Evolutionary conservation across 2,329 filamentous ascomycete genomes (phyloP), one percentile per base, ranked within the genome.

Genomic region (Fusarium penzigii): DNA sequence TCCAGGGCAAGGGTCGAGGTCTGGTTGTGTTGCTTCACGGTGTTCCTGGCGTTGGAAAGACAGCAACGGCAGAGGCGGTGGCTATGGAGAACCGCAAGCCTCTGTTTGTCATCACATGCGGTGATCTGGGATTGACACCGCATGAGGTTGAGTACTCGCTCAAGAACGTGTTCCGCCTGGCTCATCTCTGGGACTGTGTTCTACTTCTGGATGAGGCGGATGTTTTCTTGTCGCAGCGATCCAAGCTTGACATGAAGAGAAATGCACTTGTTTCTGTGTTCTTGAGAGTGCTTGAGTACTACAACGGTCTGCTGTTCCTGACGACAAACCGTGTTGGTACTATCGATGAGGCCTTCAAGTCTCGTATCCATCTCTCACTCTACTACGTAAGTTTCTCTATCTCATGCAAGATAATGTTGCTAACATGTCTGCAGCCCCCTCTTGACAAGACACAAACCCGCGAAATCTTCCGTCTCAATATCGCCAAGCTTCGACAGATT

Each of bases 321-420:
- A 82, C 78, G 0, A 81, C 78, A 9, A 82, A 81, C 65, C 71
- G 77, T 3, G 72, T 78, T 6, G 75, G 76, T 14, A 67, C 68
- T 2, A 71, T 81, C 4, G 78, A 81, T 46, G 76, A 77, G 49
- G 78, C 78, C 0, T 78, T 79, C 65, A 72, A 72, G 62, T 79
- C 76, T 2, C 72, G 77, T 14, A 75, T 79, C 39, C 76, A 79
- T 49, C 57, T 77, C 16, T 72, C 66, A 1, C 64, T 79, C 1
- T 75, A 74, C 65, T 78, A 78, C 50, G 53, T 53, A 56, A 53
- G 57, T 36, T n/a, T 42, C 13, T 42, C 6, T 14, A 43, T 25
- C 5, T 14, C 1, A 11, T 14, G 14, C 16, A n/a, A 16, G 2
- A 3, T 38, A 1, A 39, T 2, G 29, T 17, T 42, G 36, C 45